Evolutionary conservation across 2,329 filamentous ascomycete species (phyloP), one percentile per base, ranked within the genome.

Genomic region (Neocucurbitaria cava): DNA sequence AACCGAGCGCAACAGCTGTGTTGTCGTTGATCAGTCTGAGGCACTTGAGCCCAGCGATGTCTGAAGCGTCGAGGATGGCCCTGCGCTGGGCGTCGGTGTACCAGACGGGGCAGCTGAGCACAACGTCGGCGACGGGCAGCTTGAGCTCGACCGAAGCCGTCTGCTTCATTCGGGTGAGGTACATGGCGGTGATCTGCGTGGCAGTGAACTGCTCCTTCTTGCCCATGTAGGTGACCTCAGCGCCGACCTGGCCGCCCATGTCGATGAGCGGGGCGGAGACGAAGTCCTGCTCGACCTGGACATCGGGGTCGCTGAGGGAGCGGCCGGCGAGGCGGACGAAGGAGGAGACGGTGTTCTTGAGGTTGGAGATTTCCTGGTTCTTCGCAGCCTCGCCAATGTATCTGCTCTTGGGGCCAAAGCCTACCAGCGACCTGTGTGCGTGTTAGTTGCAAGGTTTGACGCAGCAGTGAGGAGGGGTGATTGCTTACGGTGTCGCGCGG

Each of bases 321-420:
- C 95, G 92, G 74, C 95, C 95, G 73, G 90, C 89, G 69, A 99
- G 88, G 73, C 95, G 91, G 83, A 96, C 96, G 72, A 99, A 86
- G 66, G 87, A 93, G 77, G 87, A 84, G 81, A 99, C 91, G 67
- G 95, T 99, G 86, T 99, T 99, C 85, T 98, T 99, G 74, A 98
- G 87, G 85, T 99, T 99, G 74, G 94, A 96, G 76, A 96, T 96
- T 82, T 99, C 95, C 82, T 97, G 94, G 66, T 94, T 98, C 87
- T 98, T 98, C 68, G 95, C 95, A 53, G 91, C 80, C 83, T 99
- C 95, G 66, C 95, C 95, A 64, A 99, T 86, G 77, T 96, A 96
- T 82, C 95, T 90, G 78, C 86, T 88, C 82, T 96, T 96, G 76
- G 92, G 89, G 56, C 92, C 92, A 79, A 99, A 99, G 72, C 92